phyloP scores from a whole-genome alignment of 371 early-diverging fungal genomes.

The Batkoa obscura region DNA sequence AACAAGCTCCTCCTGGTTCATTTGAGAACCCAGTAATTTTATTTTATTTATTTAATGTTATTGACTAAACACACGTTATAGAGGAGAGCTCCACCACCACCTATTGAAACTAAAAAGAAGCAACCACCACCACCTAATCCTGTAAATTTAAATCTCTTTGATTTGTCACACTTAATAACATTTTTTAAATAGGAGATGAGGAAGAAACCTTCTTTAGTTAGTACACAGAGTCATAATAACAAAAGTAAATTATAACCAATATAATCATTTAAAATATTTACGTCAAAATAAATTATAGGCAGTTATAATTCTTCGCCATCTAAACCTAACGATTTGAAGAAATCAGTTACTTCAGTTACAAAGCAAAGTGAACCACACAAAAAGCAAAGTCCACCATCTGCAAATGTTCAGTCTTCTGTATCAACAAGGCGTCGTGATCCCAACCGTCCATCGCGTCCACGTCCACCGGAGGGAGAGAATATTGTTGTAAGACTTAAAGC shows the following conservation, averaged over 20 bases:
- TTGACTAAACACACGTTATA: not conserved
- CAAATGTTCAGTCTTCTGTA: constrained; percentile 11
- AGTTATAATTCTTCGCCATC: too few relatives aligned
- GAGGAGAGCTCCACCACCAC: constrained; percentile 10
- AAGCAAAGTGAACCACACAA: not conserved
- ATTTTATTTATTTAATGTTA: not conserved
- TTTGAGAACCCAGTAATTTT: constrained; percentile 16
- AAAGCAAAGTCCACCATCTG: constrained; percentile 9
- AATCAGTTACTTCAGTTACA: constrained; percentile 3
- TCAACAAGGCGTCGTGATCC: constrained; percentile 10
- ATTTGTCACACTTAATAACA: not conserved
- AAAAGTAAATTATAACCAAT: constrained; percentile 8
- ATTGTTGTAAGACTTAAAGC: constrained; percentile 67
- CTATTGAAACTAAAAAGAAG: constrained; percentile 7
- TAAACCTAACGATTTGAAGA: constrained; percentile 6
- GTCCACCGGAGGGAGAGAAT: constrained; percentile 24
- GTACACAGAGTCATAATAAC: constrained; percentile 9
- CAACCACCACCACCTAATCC: constrained; percentile 5
- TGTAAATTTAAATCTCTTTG: not conserved
- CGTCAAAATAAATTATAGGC: too few relatives aligned
- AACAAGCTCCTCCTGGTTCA: constrained; percentile 12
- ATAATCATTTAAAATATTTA: too few relatives aligned
- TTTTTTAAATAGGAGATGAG: constrained; percentile 8
- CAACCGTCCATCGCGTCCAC: constrained; percentile 7
- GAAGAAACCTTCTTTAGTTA: constrained; percentile 8